Evolutionary conservation across 192 early-diverging fungal genomes (phyloP).

Genomic region (Spinellus fusiger): DNA sequence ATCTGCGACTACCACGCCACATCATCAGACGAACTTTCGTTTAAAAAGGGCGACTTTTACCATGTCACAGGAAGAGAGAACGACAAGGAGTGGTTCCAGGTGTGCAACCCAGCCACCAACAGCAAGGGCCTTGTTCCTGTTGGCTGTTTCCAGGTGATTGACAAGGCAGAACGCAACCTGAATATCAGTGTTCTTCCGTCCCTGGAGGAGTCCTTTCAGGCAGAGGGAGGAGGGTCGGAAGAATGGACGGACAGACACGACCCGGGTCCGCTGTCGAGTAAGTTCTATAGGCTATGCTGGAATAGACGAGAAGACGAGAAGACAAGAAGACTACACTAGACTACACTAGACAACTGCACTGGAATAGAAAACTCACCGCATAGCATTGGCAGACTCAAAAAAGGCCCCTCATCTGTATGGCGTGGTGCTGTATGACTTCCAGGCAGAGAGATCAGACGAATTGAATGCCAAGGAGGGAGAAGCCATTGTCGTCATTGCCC

Average conservation of each 20-base stretch:
- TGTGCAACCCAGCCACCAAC: slow-evolving; percentile 60
- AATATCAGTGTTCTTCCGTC: too few species aligned
- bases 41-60: slow-evolving; percentile 72
- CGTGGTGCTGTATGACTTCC: slow-evolving; percentile 69
- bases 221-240: too few species aligned
- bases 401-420: slow-evolving; percentile 52
- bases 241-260: too few species aligned
- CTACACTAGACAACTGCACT: too few species aligned
- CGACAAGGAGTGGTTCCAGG: slow-evolving; percentile 66
- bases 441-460: slow-evolving; percentile 67
- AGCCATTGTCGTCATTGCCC: slow-evolving; percentile 69
- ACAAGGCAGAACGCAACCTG: slow-evolving; percentile 37
- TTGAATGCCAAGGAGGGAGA: slow-evolving; percentile 64
- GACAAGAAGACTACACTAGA: too few species aligned
- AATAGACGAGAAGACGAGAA: too few species aligned
- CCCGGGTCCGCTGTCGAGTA: too few species aligned
- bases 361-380: background rate
- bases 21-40: slow-evolving; percentile 59
- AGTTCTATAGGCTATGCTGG: too few species aligned
- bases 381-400: background rate
- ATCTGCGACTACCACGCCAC: slow-evolving; percentile 59
- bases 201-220: too few species aligned
- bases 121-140: slow-evolving; percentile 64
- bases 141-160: slow-evolving; percentile 62
- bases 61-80: slow-evolving; percentile 60